A percentile compares a stretch with the other conserved stretches of the same genome.
phyloP scores from a whole-genome alignment of 164 flowering plant species.

The Vitis rotundifolia region DNA sequence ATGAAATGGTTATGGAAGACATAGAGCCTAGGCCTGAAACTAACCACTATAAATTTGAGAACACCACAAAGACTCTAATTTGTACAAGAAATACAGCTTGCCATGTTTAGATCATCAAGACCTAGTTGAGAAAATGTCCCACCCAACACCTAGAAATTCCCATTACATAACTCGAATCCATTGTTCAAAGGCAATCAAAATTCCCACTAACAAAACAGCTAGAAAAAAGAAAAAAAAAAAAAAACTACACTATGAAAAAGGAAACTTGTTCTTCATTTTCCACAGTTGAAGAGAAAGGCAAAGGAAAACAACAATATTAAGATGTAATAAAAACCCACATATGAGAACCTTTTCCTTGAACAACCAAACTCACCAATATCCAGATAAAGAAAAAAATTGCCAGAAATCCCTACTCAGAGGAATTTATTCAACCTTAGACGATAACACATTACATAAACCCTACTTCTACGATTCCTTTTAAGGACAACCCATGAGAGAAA shows the following conservation, averaged over 20 bases:
- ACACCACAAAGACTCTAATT: slow-evolving; percentile 28
- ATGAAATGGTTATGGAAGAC: slow-evolving; percentile 88
- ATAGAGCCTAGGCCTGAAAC: slow-evolving; percentile 83
- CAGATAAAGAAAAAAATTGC: slow-evolving; percentile 4
- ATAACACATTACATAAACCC: not conserved
- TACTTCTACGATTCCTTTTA: slow-evolving; percentile 3
- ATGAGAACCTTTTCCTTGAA: not conserved
- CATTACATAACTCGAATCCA: slow-evolving; percentile 11
- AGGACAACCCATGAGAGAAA: slow-evolving; percentile 8
- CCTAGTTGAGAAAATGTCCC: slow-evolving; percentile 22
- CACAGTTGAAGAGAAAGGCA: slow-evolving; percentile 1
- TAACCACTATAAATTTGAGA: slow-evolving; percentile 29
- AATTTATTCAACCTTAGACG: not conserved
- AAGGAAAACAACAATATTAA: slow-evolving; percentile 6
- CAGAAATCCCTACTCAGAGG: not conserved
- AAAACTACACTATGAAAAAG: no score
- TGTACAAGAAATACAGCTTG: slow-evolving; percentile 29
- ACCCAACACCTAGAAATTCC: slow-evolving; percentile 9
- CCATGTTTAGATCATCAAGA: slow-evolving; percentile 28
- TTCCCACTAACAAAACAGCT: slow-evolving; percentile 3
- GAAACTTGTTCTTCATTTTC: not conserved
- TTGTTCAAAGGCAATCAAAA: not conserved
- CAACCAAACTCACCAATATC: slow-evolving; percentile 9
- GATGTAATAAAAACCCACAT: slow-evolving; percentile 10
- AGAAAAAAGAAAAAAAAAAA: not conserved